Base-by-base conservation (phyloP, 148 eudicot species). In the Beta vulgaris region DNA sequence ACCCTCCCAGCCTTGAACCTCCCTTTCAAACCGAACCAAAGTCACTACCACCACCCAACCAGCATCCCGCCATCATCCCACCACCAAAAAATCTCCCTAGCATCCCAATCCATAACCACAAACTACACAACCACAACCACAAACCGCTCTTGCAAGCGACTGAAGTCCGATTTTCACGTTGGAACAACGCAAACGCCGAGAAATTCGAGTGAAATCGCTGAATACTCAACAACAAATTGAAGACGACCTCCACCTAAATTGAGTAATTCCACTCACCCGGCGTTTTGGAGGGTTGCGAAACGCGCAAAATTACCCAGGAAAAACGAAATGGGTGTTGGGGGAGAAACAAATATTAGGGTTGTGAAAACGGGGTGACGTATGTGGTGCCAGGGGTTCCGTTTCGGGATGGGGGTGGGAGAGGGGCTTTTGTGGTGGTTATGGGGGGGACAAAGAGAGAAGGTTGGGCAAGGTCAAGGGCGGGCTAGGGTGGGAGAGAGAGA, bases 161-260 rank as follows among this genome's bases (percentile, higher is more conserved):
- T 71, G 91, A 80, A 73, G 53, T 93, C 80, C 92, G 92, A 71
- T 91, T 93, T 80, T 87, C 98, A 1, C 85, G 97, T 36, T 93
- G 97, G 98, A 88, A 93, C 90, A 88, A 91, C 82, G 87, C 97
- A 77, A 89, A 93, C 91, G 90, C 96, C 64, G 86, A 84, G 19
- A 77, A 83, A 40, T 88, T 86, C 85, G 63, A 36, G 83, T 86
- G 80, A 69, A 85, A 66, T 16, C 82, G 80, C 44, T 87, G 86
- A 59, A n/a, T n/a, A 71, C 84, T 32, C 94, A 88, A 65, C 76
- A 87, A 21, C 72, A 85, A 48, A 83, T 86, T 65, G 98, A 93
- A 77, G 91, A 88, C 84, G 85, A 91, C 58, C 73, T 89, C 79
- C 91, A 92, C 59, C 81, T 55, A 75, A 28, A 39, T 32, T 64